phyloP scores from a whole-genome alignment of 2,329 filamentous ascomycete genomes.

The Aspergillus quadricinctus region DNA sequence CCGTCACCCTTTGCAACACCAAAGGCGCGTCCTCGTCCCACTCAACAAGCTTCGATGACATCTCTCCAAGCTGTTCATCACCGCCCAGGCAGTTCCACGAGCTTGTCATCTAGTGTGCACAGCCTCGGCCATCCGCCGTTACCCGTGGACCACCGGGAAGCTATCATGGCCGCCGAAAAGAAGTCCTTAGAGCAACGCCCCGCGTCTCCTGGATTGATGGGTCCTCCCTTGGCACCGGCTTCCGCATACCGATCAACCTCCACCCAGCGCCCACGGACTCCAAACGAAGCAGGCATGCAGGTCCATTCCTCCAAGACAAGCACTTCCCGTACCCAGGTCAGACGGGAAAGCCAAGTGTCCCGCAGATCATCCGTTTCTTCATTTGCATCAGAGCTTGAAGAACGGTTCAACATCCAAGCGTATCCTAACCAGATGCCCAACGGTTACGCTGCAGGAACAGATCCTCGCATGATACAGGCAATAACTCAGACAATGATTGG shows the following conservation, averaged over 20 bases:
- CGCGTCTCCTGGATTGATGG: constrained; percentile 58
- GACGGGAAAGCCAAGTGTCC: constrained; percentile 44
- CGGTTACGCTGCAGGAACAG: constrained; percentile 68
- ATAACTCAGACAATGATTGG: constrained; percentile 99
- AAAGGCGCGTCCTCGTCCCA: constrained; percentile 27
- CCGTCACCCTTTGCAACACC: constrained; percentile 36
- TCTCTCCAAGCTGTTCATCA: constrained; percentile 34
- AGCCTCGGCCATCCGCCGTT: constrained; percentile 63
- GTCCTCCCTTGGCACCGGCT: constrained; percentile 76
- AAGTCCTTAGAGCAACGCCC: constrained; percentile 50
- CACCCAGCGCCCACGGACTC: constrained; percentile 56
- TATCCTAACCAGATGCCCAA: constrained; percentile 47
- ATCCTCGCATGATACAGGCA: constrained; percentile 97
- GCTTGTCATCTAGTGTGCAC: constrained; percentile 51
- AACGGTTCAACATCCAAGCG: constrained; percentile 73
- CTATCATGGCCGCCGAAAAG: constrained; percentile 71
- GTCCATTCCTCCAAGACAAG: constrained; percentile 44
- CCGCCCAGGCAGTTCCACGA: constrained; percentile 70
- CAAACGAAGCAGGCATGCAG: constrained; percentile 48
- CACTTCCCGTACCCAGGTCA: constrained; percentile 56
- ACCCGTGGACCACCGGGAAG: constrained; percentile 75
- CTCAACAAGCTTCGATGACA: constrained; percentile 29
- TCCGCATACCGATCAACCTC: constrained; percentile 60
- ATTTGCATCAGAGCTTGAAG: constrained; percentile 90
- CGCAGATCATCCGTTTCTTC: constrained; percentile 87